These are phyloP conservation scores for Croton laevigatus DNA, from an alignment of 441 rosid genomes.

Conservation along the genomic window DNA sequence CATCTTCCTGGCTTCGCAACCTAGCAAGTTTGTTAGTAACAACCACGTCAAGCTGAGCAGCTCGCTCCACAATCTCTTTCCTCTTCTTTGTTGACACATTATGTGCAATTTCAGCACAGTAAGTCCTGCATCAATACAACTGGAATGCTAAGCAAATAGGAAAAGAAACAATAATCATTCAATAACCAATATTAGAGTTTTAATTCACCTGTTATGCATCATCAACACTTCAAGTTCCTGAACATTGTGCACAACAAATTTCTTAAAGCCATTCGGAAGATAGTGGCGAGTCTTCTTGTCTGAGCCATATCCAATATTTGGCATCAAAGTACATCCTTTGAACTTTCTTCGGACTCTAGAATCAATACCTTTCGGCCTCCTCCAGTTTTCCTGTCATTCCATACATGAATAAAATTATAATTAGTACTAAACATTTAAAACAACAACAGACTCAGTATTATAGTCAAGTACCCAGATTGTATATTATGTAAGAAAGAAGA, in stretches of 20 bases:
- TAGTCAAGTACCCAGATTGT: neutral
- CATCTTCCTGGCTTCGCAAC: slow-evolving; percentile 87
- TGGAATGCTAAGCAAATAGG: neutral
- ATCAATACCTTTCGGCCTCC: slow-evolving; percentile 89
- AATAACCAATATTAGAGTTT: neutral
- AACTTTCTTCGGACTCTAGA: slow-evolving; percentile 82
- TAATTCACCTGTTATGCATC: slow-evolving; percentile 84
- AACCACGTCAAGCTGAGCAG: slow-evolving; percentile 76
- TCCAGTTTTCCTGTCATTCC: slow-evolving; percentile 57
- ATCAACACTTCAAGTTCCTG: slow-evolving; percentile 75
- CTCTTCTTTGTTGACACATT: slow-evolving; percentile 76
- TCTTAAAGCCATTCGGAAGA: slow-evolving; percentile 87
- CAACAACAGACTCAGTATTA: neutral
- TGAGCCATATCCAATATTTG: slow-evolving; percentile 81
- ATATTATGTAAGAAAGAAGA: neutral
- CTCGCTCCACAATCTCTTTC: slow-evolving; percentile 81
- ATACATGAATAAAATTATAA: neutral
- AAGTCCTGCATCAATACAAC: slow-evolving; percentile 40
- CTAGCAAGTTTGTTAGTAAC: slow-evolving; percentile 81
- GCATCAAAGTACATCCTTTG: slow-evolving; percentile 90
- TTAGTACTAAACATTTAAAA: neutral
- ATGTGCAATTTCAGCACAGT: slow-evolving; percentile 88
- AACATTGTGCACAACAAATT: slow-evolving; percentile 73
- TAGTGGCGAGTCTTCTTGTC: slow-evolving; percentile 84
- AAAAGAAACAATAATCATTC: neutral